Evolutionary conservation across 306 rosid species (phyloP), one percentile per base, ranked within the genome.

Genomic region (Lathyrus aphaca): DNA sequence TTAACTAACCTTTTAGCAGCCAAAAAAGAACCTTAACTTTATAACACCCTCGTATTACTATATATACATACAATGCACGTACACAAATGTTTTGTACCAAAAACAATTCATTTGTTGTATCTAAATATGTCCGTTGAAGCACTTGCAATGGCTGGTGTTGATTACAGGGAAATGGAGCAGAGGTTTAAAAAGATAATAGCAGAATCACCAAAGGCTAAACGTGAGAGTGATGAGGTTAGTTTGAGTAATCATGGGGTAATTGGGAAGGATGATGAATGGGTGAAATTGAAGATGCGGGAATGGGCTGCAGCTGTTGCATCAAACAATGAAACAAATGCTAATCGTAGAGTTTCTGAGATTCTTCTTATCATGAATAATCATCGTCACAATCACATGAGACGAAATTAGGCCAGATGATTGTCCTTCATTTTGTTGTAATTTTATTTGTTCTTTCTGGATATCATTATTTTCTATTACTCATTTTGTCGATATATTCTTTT

Each of bases 291-390:
- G 86, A 76, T 85, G 32, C 80, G 82, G 0, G 75, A 76, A 71
- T 85, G 88, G 89, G 88, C 82, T 38, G 68, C 45, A 29, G 83
- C 86, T 37, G 85, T 81, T 71, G 83, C 81, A 73, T 82, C 86
- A 7, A 66, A 69, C 48, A 72, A 64, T 68, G 48, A 79, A 4
- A 45, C 8, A 15, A 32, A 70, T 37, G 82, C 59, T 67, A 53
- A 59, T 37, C 75, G 38, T 10, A 74, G n/a, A 43, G 64, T 64
- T 63, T 59, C 55, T 1, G 86, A 82, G 82, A 82, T 70, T 6
- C 8, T 53, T 74, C 82, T 64, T 50, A 53, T 77, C 2, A 64
- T 56, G 60, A 64, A 82, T 23, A 30, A 57, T 65, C 67, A 66
- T 55, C 23, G 6, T 53, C 56, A 17, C 18, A 17, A 8, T 17